A percentile compares a stretch with the other conserved stretches of the same genome.
phyloP scores from a whole-genome alignment of 2,329 filamentous ascomycete species.

The Basipetospora chlamydospora region DNA sequence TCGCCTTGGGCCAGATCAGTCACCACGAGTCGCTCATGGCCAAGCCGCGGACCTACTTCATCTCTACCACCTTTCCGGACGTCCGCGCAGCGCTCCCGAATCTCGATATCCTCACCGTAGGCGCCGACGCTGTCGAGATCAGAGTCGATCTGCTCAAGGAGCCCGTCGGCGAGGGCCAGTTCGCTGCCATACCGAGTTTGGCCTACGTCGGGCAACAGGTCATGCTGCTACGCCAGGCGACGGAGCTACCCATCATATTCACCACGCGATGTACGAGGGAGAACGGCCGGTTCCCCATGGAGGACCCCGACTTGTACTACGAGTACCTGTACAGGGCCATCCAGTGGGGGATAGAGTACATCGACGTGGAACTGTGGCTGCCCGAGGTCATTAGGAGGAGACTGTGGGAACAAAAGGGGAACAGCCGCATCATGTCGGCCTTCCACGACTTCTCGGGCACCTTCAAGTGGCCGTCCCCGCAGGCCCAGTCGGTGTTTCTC shows the following conservation, averaged over 20 bases:
- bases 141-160: constrained; percentile 71
- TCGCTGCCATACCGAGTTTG: constrained; percentile 56
- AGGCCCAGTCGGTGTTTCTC: constrained; percentile 58
- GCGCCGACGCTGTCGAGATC: constrained; percentile 73
- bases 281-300: constrained; percentile 76
- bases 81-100: constrained; percentile 72
- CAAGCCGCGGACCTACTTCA: constrained; percentile 68
- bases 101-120: constrained; percentile 74
- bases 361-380: constrained; percentile 79
- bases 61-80: constrained; percentile 80
- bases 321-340: constrained; percentile 71
- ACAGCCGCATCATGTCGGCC: constrained; percentile 78
- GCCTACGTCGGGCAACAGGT: constrained; percentile 78
- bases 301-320: constrained; percentile 59
- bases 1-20: constrained; percentile 65
- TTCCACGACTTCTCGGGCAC: constrained; percentile 79
- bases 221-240: constrained; percentile 69
- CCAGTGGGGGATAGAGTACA: constrained; percentile 81
- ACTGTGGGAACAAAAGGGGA: constrained; percentile 56
- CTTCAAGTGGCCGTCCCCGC: constrained; percentile 67
- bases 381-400: constrained; percentile 58
- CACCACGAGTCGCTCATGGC: constrained; percentile 64
- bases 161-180: constrained; percentile 45
- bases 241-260: constrained; percentile 81
- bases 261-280: constrained; percentile 71